Base-by-base conservation (phyloP, 768 basidiomycete species). In the Amanita pallidorosea region DNA sequence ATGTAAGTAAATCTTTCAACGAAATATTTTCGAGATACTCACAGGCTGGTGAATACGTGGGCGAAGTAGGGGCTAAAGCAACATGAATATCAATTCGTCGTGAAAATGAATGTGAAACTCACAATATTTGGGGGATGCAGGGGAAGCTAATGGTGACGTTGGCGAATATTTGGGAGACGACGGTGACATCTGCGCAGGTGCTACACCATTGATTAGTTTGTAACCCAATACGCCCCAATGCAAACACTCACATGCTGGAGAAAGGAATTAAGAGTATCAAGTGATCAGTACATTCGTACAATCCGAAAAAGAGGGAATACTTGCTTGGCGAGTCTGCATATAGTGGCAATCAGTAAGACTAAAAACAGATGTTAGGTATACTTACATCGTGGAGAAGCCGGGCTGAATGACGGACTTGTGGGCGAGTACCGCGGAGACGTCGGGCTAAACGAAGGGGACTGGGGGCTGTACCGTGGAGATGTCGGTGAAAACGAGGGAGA, bases 141-240 rank as follows among this genome's bases (percentile, higher is more conserved):
- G 93, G 2, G 89, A 92, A 7, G 84, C 80, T 64, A 75, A 70
- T n/a, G 94, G 94, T 3, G 91, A 94, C 0, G 94, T 91, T 2
- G 94, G 94, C 9, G 90, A 93, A 66, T 93, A 96, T 60, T 85
- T 88, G 6, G 92, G 92, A 27, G 90, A 93, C 4, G 92, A 81
- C 0, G 91, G 92, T 7, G 92, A 93, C 72, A 86, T 77, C 50
- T 88, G 83, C 20, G 81, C 77, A 31, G 88, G 87, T 5, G 88
- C 85, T 85, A 59, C 8, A 48, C 49, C 53, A 41, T 37, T n/a
- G 54, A 6, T 48, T 25, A 48, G 25, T 8, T 25, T 27, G n/a
- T 25, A 36, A 17, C 9, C 13, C 13, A 15, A 18, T 22, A 25
- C 9, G 13, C n/a, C 7, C 33, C 44, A 22, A 22, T 4, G 17